Conservation (phyloP, 805 yeast genomes). For the Candida boidinii region DNA sequence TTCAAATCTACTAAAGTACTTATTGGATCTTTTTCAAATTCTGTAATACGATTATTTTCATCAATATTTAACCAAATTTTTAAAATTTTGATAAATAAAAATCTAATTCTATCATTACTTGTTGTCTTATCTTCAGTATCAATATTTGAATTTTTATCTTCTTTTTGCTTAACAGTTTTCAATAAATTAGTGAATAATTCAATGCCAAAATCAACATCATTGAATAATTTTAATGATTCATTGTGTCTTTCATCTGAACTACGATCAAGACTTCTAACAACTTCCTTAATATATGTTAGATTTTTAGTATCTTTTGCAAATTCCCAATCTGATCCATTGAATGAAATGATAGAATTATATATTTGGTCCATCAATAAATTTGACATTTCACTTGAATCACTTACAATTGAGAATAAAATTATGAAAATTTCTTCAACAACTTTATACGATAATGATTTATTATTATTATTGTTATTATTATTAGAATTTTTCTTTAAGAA, state of each 20-base stretch:
- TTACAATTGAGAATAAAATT: slow-evolving; percentile 10
- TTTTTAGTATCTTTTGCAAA: slow-evolving; percentile 34
- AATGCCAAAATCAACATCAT: slow-evolving; percentile 31
- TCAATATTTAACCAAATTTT: slow-evolving; percentile 47
- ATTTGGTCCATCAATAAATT: slow-evolving; percentile 3
- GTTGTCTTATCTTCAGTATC: too few relatives aligned
- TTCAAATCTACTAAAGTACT: slow-evolving; percentile 50
- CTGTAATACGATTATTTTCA: slow-evolving; percentile 7
- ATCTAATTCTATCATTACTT: slow-evolving; percentile 37
- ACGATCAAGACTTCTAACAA: slow-evolving; percentile 1
- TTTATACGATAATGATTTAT: slow-evolving; percentile 25
- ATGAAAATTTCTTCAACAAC: slow-evolving; percentile 31
- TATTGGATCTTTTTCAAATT: slow-evolving; percentile 38
- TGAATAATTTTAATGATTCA: slow-evolving; percentile 25
- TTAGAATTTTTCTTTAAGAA: slow-evolving; percentile 24
- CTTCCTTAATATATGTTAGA: slow-evolving; percentile 17
- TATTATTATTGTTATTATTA: too few relatives aligned
- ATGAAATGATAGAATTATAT: slow-evolving; percentile 12
- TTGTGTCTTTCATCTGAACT: slow-evolving; percentile 1
- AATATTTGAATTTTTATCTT: too few relatives aligned
- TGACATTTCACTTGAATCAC: slow-evolving; percentile 2
- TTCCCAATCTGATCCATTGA: slow-evolving; percentile 29
- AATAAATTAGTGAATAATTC: slow-evolving; percentile 22
- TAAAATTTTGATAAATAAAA: slow-evolving; percentile 41
- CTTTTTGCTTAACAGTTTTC: slow-evolving; percentile 28